Evolutionary conservation across 2,329 filamentous ascomycete genomes (phyloP).

Genomic region (Penicillium psychrosexuale): DNA sequence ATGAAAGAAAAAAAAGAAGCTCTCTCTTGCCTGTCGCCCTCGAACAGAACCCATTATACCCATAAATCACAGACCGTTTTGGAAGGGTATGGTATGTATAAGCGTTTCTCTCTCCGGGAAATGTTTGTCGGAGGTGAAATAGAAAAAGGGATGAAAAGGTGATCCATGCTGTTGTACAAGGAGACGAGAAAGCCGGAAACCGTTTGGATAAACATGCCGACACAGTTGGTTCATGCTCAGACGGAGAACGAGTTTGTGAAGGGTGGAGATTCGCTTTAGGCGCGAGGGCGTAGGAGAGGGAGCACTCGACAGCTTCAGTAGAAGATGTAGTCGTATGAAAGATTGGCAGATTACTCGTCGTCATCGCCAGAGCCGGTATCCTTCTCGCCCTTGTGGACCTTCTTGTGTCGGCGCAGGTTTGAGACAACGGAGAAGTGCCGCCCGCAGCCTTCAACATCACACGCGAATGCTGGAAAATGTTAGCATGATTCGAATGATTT

Average conservation of each 20-base stretch:
- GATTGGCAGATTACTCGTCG: conserved; percentile 34
- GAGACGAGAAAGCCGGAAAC: conserved; percentile 6
- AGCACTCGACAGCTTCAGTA: conserved; percentile 14
- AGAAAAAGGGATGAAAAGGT: neutral
- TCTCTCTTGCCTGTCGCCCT: conserved; percentile 14
- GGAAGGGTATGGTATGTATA: conserved; percentile 3
- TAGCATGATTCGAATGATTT: conserved; percentile 9
- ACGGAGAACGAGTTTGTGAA: conserved; percentile 4
- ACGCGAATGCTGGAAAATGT: conserved; percentile 70
- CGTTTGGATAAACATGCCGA: conserved; percentile 7
- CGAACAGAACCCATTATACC: conserved; percentile 10
- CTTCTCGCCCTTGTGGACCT: conserved; percentile 77
- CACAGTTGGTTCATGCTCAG: conserved; percentile 18
- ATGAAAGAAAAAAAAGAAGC: conserved; percentile 3
- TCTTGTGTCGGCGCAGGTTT: conserved; percentile 88
- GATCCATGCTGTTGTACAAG: conserved; percentile 34
- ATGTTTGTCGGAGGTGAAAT: conserved; percentile 6
- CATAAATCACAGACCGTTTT: conserved; percentile 11
- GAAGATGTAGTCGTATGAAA: conserved; percentile 9
- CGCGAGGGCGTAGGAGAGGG: conserved; percentile 7
- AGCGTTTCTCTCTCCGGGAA: conserved; percentile 9
- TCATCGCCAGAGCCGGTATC: conserved; percentile 40
- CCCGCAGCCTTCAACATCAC: conserved; percentile 90
- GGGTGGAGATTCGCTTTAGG: conserved; percentile 3
- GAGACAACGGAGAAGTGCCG: conserved; percentile 97